These are phyloP conservation scores for Trichoderma sp. DNA, from an alignment of 2,329 filamentous ascomycete genomes.

Conservation along the genomic window DNA sequence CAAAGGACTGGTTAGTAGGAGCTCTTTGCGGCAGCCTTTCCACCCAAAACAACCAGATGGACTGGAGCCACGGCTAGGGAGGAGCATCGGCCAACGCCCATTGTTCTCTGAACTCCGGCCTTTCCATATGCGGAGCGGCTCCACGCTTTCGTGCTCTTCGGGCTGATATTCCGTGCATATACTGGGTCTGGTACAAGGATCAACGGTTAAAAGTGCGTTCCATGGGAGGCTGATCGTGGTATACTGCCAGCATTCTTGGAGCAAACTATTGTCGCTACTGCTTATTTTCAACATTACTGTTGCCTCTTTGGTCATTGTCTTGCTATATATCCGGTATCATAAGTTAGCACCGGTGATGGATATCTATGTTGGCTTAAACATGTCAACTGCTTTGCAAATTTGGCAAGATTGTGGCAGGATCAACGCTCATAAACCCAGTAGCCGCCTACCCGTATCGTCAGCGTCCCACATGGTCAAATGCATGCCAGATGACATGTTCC, in stretches of 20 bases:
- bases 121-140: neutral
- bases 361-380: neutral
- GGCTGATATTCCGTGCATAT: neutral
- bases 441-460: neutral
- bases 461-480: neutral
- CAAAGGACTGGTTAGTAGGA: neutral
- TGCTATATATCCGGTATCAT: neutral
- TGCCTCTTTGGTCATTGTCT: neutral
- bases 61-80: neutral
- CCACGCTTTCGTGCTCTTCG: neutral
- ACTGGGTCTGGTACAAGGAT: neutral
- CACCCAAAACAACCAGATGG: neutral
- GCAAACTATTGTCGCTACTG: neutral
- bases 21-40: neutral
- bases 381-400: neutral
- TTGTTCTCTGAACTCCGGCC: neutral
- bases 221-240: neutral
- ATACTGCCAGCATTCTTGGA: neutral
- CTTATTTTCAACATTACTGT: neutral
- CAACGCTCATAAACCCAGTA: neutral
- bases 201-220: neutral
- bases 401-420: neutral
- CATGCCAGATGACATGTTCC: neutral
- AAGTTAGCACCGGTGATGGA: neutral
- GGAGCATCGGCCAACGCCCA: neutral